Evolutionary conservation across 768 basidiomycete species (phyloP), one percentile per base, ranked within the genome.

Genomic region (Rhodotorula babjevae): DNA sequence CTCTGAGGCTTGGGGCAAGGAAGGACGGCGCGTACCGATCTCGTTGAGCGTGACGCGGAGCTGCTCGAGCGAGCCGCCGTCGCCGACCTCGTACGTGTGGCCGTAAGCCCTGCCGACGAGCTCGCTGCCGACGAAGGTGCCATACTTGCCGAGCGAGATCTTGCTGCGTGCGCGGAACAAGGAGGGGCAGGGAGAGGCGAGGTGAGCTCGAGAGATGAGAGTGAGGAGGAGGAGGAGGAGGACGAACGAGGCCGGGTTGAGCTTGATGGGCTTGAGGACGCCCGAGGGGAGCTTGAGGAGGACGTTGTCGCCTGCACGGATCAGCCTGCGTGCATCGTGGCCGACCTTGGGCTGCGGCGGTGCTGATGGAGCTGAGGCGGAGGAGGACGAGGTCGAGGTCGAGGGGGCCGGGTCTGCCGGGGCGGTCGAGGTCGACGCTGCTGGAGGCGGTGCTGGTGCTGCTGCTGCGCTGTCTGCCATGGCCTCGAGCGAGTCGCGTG

Each of bases 61-160:
- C 44, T 87, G 83, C 67, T 82, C 86, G 74, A 93, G 85, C 69
- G 85, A 87, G 78, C 89, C 90, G 77, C 86, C 86, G 0, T 74
- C 77, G 27, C 83, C 80, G 67, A 98, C 89, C 80, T 97, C 93
- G 81, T 94, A 93, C 0, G 91, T 88, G 69, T 93, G 84, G 9
- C 95, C 96, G 79, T 90, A 97, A 3, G 88, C 89, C 70, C 92
- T 87, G 36, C 87, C 88, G 44, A 95, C 84, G 46, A 99, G 85
- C 64, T 92, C 87, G 6, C 53, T 50, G 27, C 88, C 85, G 70
- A 85, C 81, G 81, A 99, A 97, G 8, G 87, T 86, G 19, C 95
- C 96, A 71, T 90, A 88, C 81, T 91, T 91, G 72, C 93, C 93
- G 29, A 96, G 83, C 47, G 86, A 85, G 59, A 93, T 81, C 25